A percentile compares a stretch with the other conserved stretches of the same genome.
phyloP scores from a whole-genome alignment of 31 red algal genomes.

The Odonthalia washingtoniensis region DNA sequence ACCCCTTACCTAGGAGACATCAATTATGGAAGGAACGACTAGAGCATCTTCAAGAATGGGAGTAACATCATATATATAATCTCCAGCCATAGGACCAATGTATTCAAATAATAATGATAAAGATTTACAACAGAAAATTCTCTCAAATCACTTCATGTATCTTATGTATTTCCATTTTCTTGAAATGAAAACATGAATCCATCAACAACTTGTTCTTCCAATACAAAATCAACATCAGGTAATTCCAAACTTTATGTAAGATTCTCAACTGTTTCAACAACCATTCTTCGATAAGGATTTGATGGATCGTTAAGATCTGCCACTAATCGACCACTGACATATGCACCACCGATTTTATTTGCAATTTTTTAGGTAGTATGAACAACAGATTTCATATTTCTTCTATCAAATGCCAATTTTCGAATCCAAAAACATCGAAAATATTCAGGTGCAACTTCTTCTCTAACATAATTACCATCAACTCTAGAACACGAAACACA shows the following conservation, averaged over 20 bases:
- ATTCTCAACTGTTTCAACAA: conserved; percentile 86
- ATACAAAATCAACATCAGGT: conserved; percentile 72
- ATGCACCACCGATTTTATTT: conserved; percentile 84
- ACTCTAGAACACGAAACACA: conserved; percentile 88
- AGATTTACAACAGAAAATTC: conserved; percentile 87
- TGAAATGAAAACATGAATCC: conserved; percentile 93
- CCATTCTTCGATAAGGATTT: conserved; percentile 84
- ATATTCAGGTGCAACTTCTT: conserved; percentile 88
- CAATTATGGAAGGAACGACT: no score
- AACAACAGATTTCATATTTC: conserved; percentile 76
- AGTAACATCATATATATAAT: conserved; percentile 95
- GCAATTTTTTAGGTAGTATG: conserved; percentile 91
- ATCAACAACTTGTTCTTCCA: conserved; percentile 86
- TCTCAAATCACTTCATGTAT: conserved; percentile 61
- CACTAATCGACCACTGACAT: conserved; percentile 72
- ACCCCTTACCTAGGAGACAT: no score
- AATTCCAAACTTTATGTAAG: conserved; percentile 79
- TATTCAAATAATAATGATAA: conserved; percentile 97
- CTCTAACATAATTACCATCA: conserved; percentile 80
- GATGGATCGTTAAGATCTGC: conserved; percentile 91
- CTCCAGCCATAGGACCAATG: conserved; percentile 77
- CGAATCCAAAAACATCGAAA: conserved; percentile 95
- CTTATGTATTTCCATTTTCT: conserved; percentile 71
- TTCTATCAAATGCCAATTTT: conserved; percentile 77
- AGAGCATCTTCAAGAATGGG: conserved; percentile 92